Conservation (phyloP, 495 filamentous ascomycete species). For the Glonium stellatum region DNA sequence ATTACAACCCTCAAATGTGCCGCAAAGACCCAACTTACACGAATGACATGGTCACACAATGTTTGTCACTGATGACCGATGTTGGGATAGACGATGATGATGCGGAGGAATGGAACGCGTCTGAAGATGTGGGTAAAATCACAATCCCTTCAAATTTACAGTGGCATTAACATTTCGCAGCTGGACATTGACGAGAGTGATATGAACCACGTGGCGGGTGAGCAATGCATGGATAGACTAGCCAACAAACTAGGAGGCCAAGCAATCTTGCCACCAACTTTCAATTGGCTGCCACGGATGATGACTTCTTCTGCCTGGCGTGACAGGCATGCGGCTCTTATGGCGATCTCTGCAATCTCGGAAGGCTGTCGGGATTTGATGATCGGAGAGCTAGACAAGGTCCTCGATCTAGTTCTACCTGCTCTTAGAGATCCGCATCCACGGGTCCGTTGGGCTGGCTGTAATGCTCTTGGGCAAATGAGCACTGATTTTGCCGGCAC, state of each 20-base stretch:
- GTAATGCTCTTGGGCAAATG: slow-evolving; percentile 99
- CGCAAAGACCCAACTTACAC: slow-evolving; percentile 86
- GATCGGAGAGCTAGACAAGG: slow-evolving; percentile 87
- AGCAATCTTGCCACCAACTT: slow-evolving; percentile 84
- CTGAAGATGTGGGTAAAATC: slow-evolving; percentile 68
- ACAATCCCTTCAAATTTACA: slow-evolving; percentile 19
- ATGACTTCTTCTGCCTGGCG: slow-evolving; percentile 92
- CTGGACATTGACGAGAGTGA: slow-evolving; percentile 95
- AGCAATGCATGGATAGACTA: slow-evolving; percentile 97
- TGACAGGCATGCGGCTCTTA: slow-evolving; percentile 93
- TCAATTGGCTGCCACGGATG: slow-evolving; percentile 95
- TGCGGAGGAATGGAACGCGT: slow-evolving; percentile 85
- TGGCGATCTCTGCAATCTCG: slow-evolving; percentile 98
- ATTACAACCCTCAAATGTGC: slow-evolving; percentile 88
- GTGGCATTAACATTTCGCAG: slow-evolving; percentile 36
- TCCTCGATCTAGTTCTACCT: slow-evolving; percentile 87
- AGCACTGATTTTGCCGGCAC: slow-evolving; percentile 98
- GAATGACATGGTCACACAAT: slow-evolving; percentile 96
- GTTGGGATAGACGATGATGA: slow-evolving; percentile 92
- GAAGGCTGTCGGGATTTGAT: slow-evolving; percentile 96
- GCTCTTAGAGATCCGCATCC: slow-evolving; percentile 88
- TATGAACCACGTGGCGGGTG: slow-evolving; percentile 93
- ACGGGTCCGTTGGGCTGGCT: slow-evolving; percentile 94
- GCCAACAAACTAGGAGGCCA: slow-evolving; percentile 94
- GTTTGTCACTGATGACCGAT: slow-evolving; percentile 98